Evolutionary conservation across 371 early-diverging fungal genomes (phyloP).

Genomic region (Mucor lusitanicus): DNA sequence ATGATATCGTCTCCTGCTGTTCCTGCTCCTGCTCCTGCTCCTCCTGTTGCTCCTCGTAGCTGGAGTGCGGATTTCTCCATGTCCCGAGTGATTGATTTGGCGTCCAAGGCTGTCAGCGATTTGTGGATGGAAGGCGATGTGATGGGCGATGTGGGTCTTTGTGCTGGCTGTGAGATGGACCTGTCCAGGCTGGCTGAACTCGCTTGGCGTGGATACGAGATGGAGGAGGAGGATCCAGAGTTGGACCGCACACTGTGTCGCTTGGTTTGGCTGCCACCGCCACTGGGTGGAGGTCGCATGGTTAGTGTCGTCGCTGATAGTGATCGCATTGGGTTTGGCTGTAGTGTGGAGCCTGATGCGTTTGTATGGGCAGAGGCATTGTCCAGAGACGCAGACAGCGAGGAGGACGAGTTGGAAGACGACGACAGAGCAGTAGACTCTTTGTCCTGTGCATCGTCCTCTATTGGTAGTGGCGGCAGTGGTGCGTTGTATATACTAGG

Average conservation of each 20-base stretch:
- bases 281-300: constrained; percentile 36
- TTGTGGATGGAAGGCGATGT: constrained; percentile 53
- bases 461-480: background rate
- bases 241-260: constrained; percentile 36
- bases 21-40: no score
- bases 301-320: constrained; percentile 31
- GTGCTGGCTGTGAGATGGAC: constrained; percentile 32
- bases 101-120: constrained; percentile 61
- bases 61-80: constrained; percentile 49
- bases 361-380: background rate
- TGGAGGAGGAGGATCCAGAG: constrained; percentile 6
- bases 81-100: constrained; percentile 63
- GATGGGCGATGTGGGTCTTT: constrained; percentile 44
- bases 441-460: background rate
- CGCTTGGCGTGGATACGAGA: constrained; percentile 3
- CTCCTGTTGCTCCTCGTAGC: constrained; percentile 25
- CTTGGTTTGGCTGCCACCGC: constrained; percentile 42
- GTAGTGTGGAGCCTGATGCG: background rate
- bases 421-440: background rate
- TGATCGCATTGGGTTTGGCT: constrained; percentile 28
- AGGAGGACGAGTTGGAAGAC: background rate
- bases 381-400: background rate
- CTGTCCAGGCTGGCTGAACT: constrained; percentile 30
- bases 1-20: constrained; percentile 27
- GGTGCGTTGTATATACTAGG: background rate